Percentiles rank a stretch among this genome's conserved stretches.
Evolutionary conservation across 2,329 filamentous ascomycete species (phyloP).

Genomic region (Elsinoe ampelina): DNA sequence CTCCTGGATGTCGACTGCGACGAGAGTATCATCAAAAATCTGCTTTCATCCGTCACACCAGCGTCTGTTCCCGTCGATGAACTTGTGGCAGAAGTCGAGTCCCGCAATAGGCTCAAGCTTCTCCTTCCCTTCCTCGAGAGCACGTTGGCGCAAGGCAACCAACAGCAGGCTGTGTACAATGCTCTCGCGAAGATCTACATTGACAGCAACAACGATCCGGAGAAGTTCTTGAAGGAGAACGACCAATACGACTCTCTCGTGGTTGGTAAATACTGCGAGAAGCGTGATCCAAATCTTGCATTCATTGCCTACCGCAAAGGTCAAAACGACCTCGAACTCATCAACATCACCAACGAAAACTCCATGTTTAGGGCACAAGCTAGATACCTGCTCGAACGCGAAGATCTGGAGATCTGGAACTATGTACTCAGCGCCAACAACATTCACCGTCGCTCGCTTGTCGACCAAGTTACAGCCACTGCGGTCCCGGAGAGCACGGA

Average conservation of each 20-base stretch:
- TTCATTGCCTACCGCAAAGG: slow-evolving; percentile 95
- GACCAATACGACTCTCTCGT: slow-evolving; percentile 87
- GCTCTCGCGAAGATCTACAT: slow-evolving; percentile 99
- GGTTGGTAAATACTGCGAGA: slow-evolving; percentile 97
- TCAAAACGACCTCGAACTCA: slow-evolving; percentile 92
- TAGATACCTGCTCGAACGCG: slow-evolving; percentile 83
- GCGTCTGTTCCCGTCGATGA: slow-evolving; percentile 86
- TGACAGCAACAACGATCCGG: slow-evolving; percentile 94
- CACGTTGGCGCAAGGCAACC: slow-evolving; percentile 79
- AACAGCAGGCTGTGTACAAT: slow-evolving; percentile 94
- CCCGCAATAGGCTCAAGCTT: slow-evolving; percentile 88
- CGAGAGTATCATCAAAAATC: slow-evolving; percentile 87
- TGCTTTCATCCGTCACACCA: slow-evolving; percentile 76
- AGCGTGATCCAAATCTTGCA: slow-evolving; percentile 90
- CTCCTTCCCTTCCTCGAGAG: slow-evolving; percentile 92
- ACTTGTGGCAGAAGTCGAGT: slow-evolving; percentile 89
- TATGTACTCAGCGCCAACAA: slow-evolving; percentile 96
- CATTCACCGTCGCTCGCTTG: slow-evolving; percentile 81
- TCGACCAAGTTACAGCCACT: slow-evolving; percentile 93
- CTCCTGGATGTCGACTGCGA: slow-evolving; percentile 96
- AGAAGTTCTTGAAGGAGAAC: slow-evolving; percentile 96
- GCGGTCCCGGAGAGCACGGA: slow-evolving; percentile 89
- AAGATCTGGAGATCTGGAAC: slow-evolving; percentile 82
- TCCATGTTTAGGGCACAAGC: slow-evolving; percentile 99
- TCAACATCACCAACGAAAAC: slow-evolving; percentile 98